Base-by-base conservation (phyloP, 1,284 basidiomycete species). In the Ustanciosporium gigantosporum region DNA sequence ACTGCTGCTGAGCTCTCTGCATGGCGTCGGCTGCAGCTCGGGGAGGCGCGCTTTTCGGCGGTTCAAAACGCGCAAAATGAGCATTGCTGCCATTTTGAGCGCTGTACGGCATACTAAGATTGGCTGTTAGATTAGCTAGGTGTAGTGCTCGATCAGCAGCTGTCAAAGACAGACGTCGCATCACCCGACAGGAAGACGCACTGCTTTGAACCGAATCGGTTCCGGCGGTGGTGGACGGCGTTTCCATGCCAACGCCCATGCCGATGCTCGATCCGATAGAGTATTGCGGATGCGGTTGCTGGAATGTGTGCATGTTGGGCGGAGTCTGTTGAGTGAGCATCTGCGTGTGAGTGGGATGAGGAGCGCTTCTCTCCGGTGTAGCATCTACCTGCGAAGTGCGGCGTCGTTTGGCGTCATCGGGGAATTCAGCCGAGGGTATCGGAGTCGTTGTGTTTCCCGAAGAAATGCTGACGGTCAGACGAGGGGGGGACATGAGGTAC, bases 401-500 rank as follows among this genome's bases (percentile, higher is more conserved):
- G 32, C 64, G 55, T n/a, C 68, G 51, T 44, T 73, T 71, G 25
- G 46, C 52, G 19, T 73, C 69, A 14, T 71, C 66, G 1, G 38
- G 24, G 11, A 50, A 37, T 20, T 43, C 47, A 6, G n/a, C 56
- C 8, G 34, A 15, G 3, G 46, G 40, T 15, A 42, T 37, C 5
- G 57, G 46, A 1, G 49, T 43, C 1, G 60, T 45, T 23, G 38
- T 57, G 38, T 40, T 39, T 31, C 42, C 52, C 29, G 39, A 40
- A 11, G 60, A 61, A 47, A 69, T 52, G 45, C 65, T 71, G 38
- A 73, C 68, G 2, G 68, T 73, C 21, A 70, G 51, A 22, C 70
- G 59, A 9, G 70, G 70, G 2, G 70, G 70, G n/a, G 70, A 73
- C 48, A 73, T 66, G 34, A 73, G 68, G 42, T 61, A 70, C 15